Evolutionary conservation across 176 grass and related monocot genomes (phyloP).

Genomic region (Stipa capillata): DNA sequence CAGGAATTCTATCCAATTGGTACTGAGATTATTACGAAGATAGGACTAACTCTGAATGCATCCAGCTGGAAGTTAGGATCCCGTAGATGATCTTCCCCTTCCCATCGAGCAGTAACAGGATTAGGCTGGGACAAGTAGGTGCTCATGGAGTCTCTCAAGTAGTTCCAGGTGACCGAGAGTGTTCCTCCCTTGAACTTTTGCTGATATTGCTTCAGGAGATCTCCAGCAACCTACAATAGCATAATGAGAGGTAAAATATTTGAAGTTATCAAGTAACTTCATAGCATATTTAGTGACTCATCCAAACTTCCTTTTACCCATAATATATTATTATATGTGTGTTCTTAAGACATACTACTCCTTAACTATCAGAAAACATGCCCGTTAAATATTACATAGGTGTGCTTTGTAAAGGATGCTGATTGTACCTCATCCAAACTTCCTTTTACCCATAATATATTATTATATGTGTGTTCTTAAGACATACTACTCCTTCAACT

Average conservation of each 20-base stretch:
- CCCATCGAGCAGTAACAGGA: constrained; percentile 90
- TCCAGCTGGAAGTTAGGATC: constrained; percentile 94
- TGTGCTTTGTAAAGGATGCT: not conserved
- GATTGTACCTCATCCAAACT: not conserved
- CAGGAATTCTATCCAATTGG: not conserved
- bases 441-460: not conserved
- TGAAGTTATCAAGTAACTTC: not conserved
- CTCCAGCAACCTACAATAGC: constrained; percentile 67
- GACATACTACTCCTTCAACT: too few relatives aligned
- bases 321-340: not conserved
- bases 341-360: too few relatives aligned
- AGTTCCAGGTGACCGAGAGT: constrained; percentile 91
- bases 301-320: not conserved
- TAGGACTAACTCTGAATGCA: constrained; percentile 74
- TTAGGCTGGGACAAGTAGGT: constrained; percentile 89
- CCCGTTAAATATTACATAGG: not conserved
- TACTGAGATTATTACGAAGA: not conserved
- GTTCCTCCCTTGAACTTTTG: constrained; percentile 92
- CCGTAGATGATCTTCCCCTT: constrained; percentile 90
- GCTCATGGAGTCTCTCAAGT: constrained; percentile 92
- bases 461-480: not conserved
- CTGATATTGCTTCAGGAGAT: constrained; percentile 92
- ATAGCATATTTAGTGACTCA: not conserved
- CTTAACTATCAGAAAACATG: too few relatives aligned
- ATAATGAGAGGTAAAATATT: not conserved